Evolutionary conservation across 768 basidiomycete species (phyloP).

Genomic region (Tylopilus rubrobrunneus): DNA sequence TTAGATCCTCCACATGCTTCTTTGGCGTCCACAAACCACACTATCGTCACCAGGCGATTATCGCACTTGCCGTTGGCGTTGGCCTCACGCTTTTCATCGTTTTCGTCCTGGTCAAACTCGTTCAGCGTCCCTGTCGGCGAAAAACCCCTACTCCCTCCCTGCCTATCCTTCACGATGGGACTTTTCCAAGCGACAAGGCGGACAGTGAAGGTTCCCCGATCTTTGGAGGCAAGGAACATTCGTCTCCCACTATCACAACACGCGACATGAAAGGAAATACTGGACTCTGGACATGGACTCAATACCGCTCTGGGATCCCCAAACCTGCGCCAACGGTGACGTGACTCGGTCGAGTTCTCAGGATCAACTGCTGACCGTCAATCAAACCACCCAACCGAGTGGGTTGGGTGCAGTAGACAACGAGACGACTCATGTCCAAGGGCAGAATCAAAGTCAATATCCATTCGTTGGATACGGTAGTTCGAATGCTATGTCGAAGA

Average conservation of each 20-base stretch:
- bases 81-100: conserved; percentile 46
- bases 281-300: conserved; percentile 54
- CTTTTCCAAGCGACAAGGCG: conserved; percentile 43
- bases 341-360: conserved; percentile 24
- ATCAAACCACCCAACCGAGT: conserved; percentile 8
- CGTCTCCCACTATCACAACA: conserved; percentile 32
- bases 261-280: conserved; percentile 38
- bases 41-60: conserved; percentile 31
- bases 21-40: conserved; percentile 35
- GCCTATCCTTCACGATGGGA: conserved; percentile 61
- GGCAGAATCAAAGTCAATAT: conserved; percentile 12
- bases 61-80: conserved; percentile 51
- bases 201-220: conserved; percentile 60
- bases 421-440: conserved; percentile 14
- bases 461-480: conserved; percentile 27
- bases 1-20: conserved; percentile 46
- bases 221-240: conserved; percentile 72
- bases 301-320: conserved; percentile 42
- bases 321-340: conserved; percentile 24
- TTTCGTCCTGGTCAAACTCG: conserved; percentile 45
- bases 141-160: conserved; percentile 67
- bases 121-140: conserved; percentile 46
- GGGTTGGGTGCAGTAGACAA: conserved; percentile 3
- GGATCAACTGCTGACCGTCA: conserved; percentile 6
- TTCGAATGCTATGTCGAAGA: conserved; percentile 19